Base-by-base conservation (phyloP, 2,329 filamentous ascomycete species). In the Ustulina deusta region DNA sequence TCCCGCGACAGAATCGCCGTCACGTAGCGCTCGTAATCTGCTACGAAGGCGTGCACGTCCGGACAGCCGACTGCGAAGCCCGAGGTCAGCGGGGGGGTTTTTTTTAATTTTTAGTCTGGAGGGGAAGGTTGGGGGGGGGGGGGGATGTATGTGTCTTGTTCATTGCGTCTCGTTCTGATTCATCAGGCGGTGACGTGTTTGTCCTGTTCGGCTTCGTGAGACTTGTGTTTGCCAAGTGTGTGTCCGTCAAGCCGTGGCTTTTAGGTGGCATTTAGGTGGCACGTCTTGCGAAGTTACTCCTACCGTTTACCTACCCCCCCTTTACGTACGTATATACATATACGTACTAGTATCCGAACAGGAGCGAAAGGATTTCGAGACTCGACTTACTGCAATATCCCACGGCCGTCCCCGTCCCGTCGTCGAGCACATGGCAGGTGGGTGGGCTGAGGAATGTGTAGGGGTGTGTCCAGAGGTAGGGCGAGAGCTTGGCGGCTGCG, bases 401-500 rank as follows among this genome's bases (percentile, higher is more conserved):
- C 38, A 85, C 83, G 0, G 78, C 81, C 7, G 55, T 69, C 2
- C 83, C 84, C 3, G 71, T 49, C 48, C 83, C 83, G 73, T 85
- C 81, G 74, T 85, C 84, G 15, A 86, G 80, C 11, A 86, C 80
- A 74, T 83, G 82, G 78, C 82, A 84, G 15, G 81, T 81, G 11
- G 69, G 46, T 0, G 83, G 83, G 9, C 78, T 83, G 66, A 85
- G 81, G 71, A 80, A 77, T 17, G 82, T 84, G 79, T 82, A 85
- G 42, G 81, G 83, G 73, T 85, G 83, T 9, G 83, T 84, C 84
- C 84, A 86, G 73, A 86, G 71, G 76, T 86, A 85, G 0, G 83
- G 83, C 15, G 82, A 79, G 34, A 84, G 77, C 20, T 76, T 77
- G 54, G 71, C 68, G 5, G 78, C 79, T 11, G 72, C 73, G 40